These are phyloP conservation scores for Wickerhamiella spandovensis DNA, from an alignment of 805 yeast genomes.

Conservation along the genomic window DNA sequence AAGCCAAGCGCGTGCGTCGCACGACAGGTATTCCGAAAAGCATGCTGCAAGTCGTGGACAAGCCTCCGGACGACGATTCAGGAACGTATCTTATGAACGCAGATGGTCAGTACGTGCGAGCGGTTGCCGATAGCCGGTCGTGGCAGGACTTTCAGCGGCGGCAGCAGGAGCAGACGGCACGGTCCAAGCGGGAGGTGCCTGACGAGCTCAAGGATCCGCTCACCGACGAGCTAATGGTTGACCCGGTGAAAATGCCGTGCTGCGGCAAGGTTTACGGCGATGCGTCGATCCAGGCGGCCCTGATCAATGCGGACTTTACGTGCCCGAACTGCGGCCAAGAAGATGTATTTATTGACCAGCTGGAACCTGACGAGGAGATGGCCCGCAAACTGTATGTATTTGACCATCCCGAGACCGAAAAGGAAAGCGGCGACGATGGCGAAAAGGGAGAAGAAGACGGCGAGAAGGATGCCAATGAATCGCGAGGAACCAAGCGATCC, in stretches of 20 bases:
- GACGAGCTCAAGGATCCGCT: constrained; percentile 59
- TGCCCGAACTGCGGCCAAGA: constrained; percentile 77
- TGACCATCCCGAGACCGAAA: constrained; percentile 24
- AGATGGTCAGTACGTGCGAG: constrained; percentile 89
- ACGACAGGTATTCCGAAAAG: constrained; percentile 97
- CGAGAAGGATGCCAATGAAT: constrained; percentile 2
- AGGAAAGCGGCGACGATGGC: constrained; percentile 5
- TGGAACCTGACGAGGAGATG: constrained; percentile 48
- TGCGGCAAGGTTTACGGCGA: constrained; percentile 48
- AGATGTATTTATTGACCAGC: constrained; percentile 64
- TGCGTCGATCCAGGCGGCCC: constrained; percentile 45
- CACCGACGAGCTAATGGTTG: constrained; percentile 44
- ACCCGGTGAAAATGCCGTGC: constrained; percentile 78
- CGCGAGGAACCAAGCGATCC: constrained; percentile 7
- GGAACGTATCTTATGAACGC: constrained; percentile 71
- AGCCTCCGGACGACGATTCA: constrained; percentile 55
- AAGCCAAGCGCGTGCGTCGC: constrained; percentile 77
- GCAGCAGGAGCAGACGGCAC: constrained; percentile 31
- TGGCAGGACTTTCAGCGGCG: constrained; percentile 81
- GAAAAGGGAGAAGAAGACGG: neutral
- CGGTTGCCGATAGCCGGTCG: constrained; percentile 84
- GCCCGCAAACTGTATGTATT: constrained; percentile 40
- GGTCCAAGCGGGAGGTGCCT: constrained; percentile 35
- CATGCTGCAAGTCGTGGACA: constrained; percentile 72
- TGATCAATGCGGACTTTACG: constrained; percentile 72